Evolutionary conservation across 1,139 yeast genomes (phyloP).

Genomic region (Candida sp.): DNA sequence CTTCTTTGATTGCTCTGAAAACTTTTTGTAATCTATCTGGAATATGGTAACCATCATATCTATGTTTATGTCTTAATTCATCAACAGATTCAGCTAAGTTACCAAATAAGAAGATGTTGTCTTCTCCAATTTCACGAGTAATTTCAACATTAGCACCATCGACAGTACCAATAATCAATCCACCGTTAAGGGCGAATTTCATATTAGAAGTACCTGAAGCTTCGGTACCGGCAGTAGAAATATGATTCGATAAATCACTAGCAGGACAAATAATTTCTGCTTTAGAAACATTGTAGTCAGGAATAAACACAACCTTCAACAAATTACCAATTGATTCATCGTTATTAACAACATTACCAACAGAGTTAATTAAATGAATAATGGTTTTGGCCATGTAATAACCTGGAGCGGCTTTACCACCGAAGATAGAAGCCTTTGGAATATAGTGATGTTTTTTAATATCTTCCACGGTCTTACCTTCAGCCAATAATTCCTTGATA

Average conservation of each 20-base stretch:
- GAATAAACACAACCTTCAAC: constrained; percentile 83
- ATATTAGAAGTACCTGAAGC: constrained; percentile 96
- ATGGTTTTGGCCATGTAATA: constrained; percentile 93
- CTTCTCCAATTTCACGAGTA: constrained; percentile 91
- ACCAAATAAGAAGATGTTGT: constrained; percentile 89
- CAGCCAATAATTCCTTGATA: constrained; percentile 62
- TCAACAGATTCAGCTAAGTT: constrained; percentile 89
- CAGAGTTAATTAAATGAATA: constrained; percentile 80
- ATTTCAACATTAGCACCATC: constrained; percentile 98
- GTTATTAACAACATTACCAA: constrained; percentile 74
- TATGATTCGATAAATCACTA: constrained; percentile 88
- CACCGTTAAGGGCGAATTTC: constrained; percentile 95
- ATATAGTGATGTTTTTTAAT: constrained; percentile 57
- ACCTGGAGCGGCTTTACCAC: constrained; percentile 98
- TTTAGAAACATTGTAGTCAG: constrained; percentile 91
- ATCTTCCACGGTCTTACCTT: constrained; percentile 49
- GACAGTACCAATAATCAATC: constrained; percentile 90
- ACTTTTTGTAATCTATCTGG: constrained; percentile 61
- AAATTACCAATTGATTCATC: constrained; percentile 73
- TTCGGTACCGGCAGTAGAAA: constrained; percentile 98
- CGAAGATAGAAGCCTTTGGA: constrained; percentile 79
- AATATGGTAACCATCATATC: constrained; percentile 50
- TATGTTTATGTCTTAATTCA: constrained; percentile 74
- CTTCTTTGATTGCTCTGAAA: constrained; percentile 64
- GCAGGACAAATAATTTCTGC: constrained; percentile 93